Percentiles rank a stretch among this genome's conserved stretches.
Conservation (phyloP, 1,284 basidiomycete genomes). For the Mycena sp. region DNA sequence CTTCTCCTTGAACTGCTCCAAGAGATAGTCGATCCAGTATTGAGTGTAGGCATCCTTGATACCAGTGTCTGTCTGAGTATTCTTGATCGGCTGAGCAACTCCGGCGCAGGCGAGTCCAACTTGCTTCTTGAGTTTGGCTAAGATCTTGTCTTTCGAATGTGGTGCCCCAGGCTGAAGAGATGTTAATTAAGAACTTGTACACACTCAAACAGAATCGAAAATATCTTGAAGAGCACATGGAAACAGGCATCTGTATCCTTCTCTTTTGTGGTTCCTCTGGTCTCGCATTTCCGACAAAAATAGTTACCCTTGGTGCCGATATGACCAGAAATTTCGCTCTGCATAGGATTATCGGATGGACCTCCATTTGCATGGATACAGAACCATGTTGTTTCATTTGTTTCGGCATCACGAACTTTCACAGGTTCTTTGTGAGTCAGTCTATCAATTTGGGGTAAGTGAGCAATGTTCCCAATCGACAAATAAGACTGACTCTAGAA, state of each 20-base stretch:
- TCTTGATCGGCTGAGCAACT: background rate
- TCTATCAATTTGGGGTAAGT: no score
- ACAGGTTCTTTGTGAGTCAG: background rate
- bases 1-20: background rate
- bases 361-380: slow-evolving; percentile 2
- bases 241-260: slow-evolving; percentile 35
- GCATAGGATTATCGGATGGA: no score
- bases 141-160: background rate
- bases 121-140: background rate
- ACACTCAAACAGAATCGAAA: background rate
- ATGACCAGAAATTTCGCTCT: no score
- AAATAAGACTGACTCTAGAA: no score
- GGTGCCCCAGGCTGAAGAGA: background rate
- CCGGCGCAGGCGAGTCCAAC: slow-evolving; percentile 1
- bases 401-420: background rate
- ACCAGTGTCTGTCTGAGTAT: background rate
- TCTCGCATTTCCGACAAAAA: slow-evolving; percentile 34
- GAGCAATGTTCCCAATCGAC: no score
- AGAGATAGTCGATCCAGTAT: no score
- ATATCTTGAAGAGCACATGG: slow-evolving; percentile 23
- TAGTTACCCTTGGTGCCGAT: slow-evolving; percentile 36
- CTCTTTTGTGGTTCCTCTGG: slow-evolving; percentile 31
- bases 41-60: no score
- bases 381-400: background rate
- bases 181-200: background rate